phyloP scores from a whole-genome alignment of 306 rosid species.

The Spatholobus suberectus region DNA sequence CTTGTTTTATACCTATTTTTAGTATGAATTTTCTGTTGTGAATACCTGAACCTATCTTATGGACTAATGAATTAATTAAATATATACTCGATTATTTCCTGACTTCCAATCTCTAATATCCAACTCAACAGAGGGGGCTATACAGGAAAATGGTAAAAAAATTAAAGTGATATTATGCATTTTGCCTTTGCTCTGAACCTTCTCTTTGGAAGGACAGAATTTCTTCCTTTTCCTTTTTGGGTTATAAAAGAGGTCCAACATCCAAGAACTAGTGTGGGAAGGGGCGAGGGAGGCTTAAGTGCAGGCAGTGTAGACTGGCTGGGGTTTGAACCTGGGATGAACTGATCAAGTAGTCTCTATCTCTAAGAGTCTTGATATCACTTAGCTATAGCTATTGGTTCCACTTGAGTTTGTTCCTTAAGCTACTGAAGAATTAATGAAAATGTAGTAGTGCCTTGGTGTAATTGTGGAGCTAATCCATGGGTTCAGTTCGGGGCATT shows the following conservation, averaged over 20 bases:
- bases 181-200: neutral
- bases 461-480: slow-evolving; percentile 3
- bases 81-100: neutral
- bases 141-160: neutral
- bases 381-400: neutral
- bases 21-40: neutral
- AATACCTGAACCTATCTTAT: neutral
- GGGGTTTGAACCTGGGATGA: slow-evolving; percentile 12
- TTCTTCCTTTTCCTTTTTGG: slow-evolving; percentile 12
- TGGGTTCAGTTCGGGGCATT: slow-evolving; percentile 26
- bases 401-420: slow-evolving; percentile 15
- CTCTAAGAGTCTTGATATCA: slow-evolving; percentile 16
- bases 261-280: neutral
- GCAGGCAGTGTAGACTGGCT: neutral
- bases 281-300: slow-evolving; percentile 1
- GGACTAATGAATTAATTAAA: neutral
- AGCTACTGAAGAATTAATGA: slow-evolving; percentile 17
- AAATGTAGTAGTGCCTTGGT: slow-evolving; percentile 32
- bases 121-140: neutral
- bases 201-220: neutral
- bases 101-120: neutral
- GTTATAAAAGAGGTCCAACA: slow-evolving; percentile 1
- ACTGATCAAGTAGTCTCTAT: slow-evolving; percentile 15
- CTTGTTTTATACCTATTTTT: neutral
- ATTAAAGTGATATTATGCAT: neutral